Conservation (phyloP, 2,329 filamentous ascomycete genomes). For the Periconia macrospinosa region DNA sequence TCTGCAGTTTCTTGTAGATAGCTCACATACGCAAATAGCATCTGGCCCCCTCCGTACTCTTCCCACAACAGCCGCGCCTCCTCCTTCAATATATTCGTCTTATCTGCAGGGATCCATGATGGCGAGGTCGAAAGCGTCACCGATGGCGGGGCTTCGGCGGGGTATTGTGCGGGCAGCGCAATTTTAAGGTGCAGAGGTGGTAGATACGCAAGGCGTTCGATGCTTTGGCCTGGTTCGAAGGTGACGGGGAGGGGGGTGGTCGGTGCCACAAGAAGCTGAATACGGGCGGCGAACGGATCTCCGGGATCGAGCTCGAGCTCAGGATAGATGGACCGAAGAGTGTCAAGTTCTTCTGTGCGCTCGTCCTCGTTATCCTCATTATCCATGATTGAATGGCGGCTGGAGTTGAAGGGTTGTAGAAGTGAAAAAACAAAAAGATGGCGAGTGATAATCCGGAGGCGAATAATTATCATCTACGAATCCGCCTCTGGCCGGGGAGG, state of each 20-base stretch:
- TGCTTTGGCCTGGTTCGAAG: conserved; percentile 36
- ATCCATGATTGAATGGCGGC: conserved; percentile 24
- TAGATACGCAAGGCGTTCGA: conserved; percentile 56
- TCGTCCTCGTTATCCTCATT: conserved; percentile 49
- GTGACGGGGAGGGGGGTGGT: conserved; percentile 49
- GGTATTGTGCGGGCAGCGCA: conserved; percentile 59
- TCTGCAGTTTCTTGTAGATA: conserved; percentile 62
- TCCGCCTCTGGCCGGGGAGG: background rate
- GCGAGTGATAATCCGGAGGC: background rate
- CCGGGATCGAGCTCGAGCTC: conserved; percentile 56
- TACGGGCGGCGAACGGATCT: conserved; percentile 48
- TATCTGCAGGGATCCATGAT: conserved; percentile 55
- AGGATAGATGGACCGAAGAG: conserved; percentile 64
- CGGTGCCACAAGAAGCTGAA: conserved; percentile 61
- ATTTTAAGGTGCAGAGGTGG: conserved; percentile 59
- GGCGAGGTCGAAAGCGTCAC: conserved; percentile 54
- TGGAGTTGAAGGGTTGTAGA: background rate
- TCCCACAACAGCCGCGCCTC: conserved; percentile 60
- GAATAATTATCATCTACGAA: background rate
- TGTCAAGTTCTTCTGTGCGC: conserved; percentile 60
- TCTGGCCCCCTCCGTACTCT: conserved; percentile 59
- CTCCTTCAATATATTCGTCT: conserved; percentile 48
- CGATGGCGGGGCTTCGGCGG: conserved; percentile 53
- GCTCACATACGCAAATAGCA: conserved; percentile 63
- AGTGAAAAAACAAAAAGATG: too few relatives aligned